Percentiles rank a stretch among this genome's conserved stretches.
These are phyloP conservation scores for Pythium graminicola DNA, from an alignment of 352 stramenopile species.

Conservation along the genomic window DNA sequence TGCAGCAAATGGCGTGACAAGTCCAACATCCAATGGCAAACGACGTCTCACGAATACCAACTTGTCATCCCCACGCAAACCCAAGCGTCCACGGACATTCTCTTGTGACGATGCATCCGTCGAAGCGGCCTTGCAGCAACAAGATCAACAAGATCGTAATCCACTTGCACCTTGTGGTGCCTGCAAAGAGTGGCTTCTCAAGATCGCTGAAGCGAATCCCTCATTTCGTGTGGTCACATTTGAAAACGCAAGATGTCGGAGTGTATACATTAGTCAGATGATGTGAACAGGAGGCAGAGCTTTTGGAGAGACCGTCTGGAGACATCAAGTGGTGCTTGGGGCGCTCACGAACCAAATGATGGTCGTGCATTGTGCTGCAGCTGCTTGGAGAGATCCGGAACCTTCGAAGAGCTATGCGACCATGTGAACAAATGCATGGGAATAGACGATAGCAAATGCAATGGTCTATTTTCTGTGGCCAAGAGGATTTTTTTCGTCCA, in stretches of 20 bases:
- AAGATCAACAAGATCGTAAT: constrained; percentile 83
- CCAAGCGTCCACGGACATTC: constrained; percentile 80
- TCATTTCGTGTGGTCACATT: constrained; percentile 97
- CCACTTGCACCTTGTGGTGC: constrained; percentile 95
- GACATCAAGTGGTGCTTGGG: too few relatives aligned
- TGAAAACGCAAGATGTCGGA: constrained; percentile 90
- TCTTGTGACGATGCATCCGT: constrained; percentile 66
- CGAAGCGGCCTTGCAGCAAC: constrained; percentile 28
- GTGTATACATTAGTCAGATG: constrained; percentile 88
- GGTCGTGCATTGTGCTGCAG: too few relatives aligned
- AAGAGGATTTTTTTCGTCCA: background rate
- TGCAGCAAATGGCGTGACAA: background rate
- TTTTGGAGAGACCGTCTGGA: too few relatives aligned
- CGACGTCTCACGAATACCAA: constrained; percentile 17
- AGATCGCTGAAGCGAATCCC: constrained; percentile 97
- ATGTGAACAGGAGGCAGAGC: constrained; percentile 30
- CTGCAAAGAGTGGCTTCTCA: constrained; percentile 99
- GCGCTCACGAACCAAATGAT: too few relatives aligned
- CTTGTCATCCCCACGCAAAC: constrained; percentile 40
- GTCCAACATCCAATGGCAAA: constrained; percentile 3
- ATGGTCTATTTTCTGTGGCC: too few relatives aligned
- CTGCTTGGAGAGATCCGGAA: too few relatives aligned
- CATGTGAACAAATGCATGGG: too few relatives aligned
- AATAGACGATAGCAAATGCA: too few relatives aligned
- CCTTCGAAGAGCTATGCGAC: too few relatives aligned